Base-by-base conservation (phyloP, 164 flowering plant genomes). In the Magnolia kwangsiensis region DNA sequence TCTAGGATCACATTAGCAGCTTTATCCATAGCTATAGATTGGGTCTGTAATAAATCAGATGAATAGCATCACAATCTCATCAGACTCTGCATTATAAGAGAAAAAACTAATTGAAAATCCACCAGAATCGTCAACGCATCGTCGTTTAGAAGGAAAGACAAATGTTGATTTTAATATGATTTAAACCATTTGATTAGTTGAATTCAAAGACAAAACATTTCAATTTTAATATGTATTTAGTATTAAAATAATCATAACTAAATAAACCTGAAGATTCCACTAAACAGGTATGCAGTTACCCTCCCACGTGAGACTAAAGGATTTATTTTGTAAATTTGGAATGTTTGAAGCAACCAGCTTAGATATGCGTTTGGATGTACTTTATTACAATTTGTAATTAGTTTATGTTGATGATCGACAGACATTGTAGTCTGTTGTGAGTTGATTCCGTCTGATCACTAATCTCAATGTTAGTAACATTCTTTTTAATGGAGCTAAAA, bases 1-100 rank as follows among this genome's bases (percentile, higher is more conserved):
- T 83, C 83, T 75, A 83, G 76, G 8, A 83, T 72, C 72, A 83
- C 85, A 78, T 37, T 75, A 21, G 78, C 77, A 18, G 80, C 64
- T 71, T 65, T 79, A 19, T 83, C 85, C 73, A 74, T 80, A 13
- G 75, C 50, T 19, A 50, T 27, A 11, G 55, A 8, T 58, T 65
- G 75, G 50, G 73, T 75, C 85, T 82, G 80, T 73, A 19, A 74
- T 61, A 16, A 77, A 69, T 50, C 29, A 50, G 68, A 61, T 8
- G 51, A 61, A 67, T 45, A 50, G 18, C 9, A 29, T 31, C 78
- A 63, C 7, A 49, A 16, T 75, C 37, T 19, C 18, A 16, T 16
- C 61, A 55, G 45, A 37, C 3, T 37, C 45, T 37, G 45, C 45
- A 37, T 37, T 37, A 37, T 37, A 37, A 37, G 45, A 37, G 45